A percentile compares a stretch with the other conserved stretches of the same genome.
Evolutionary conservation across 2,329 filamentous ascomycete species (phyloP).

Genomic region (Phaeosphaeriaceae sp.): DNA sequence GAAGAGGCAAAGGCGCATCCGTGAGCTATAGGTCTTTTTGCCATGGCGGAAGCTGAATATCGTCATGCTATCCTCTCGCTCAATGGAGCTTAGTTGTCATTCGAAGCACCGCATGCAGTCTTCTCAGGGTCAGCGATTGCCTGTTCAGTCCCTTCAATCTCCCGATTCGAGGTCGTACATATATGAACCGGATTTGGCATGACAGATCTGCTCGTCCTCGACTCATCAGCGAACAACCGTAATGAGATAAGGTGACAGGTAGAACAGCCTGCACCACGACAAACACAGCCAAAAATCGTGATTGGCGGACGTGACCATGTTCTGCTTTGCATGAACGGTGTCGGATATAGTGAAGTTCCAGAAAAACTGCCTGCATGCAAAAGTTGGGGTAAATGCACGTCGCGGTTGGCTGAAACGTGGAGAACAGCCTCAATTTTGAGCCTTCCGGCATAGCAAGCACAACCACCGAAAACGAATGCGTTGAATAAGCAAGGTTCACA

Average conservation of each 20-base stretch:
- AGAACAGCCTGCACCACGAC: constrained; percentile 1
- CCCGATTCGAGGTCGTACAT: not conserved
- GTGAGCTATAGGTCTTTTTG: not conserved
- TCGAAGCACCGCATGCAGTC: not conserved
- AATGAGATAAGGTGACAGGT: not conserved
- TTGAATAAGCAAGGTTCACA: not conserved
- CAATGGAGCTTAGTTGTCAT: not conserved
- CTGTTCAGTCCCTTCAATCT: not conserved
- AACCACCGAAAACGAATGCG: not conserved
- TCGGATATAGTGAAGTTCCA: not conserved
- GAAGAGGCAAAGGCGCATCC: not conserved
- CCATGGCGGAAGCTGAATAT: not conserved
- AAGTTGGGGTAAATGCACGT: constrained; percentile 3
- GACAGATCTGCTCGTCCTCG: not conserved
- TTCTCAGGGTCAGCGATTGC: not conserved
- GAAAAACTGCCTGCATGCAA: not conserved
- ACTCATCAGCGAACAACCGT: not conserved
- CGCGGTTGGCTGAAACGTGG: not conserved
- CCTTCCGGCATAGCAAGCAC: not conserved
- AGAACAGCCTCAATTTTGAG: not conserved
- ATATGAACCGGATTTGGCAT: not conserved
- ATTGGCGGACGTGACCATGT: not conserved
- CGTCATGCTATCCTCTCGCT: not conserved
- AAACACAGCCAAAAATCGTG: not conserved
- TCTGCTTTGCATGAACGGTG: not conserved